Evolutionary conservation across 73 alveolate genomes (phyloP).

Genomic region (Tetrahymena elliotti): DNA sequence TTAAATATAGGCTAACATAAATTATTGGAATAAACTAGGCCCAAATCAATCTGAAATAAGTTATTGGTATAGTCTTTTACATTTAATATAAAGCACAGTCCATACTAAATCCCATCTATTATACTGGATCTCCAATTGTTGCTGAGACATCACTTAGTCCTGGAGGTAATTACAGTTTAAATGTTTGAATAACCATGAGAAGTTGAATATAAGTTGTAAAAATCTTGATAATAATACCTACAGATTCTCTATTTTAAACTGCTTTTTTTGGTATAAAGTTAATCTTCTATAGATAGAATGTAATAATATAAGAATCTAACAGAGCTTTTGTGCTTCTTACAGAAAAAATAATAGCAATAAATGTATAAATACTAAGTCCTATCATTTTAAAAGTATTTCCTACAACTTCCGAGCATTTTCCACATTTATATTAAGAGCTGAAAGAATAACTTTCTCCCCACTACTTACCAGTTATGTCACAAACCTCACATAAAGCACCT

Average conservation of each 20-base stretch:
- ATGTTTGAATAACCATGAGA: background rate
- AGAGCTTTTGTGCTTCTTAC: conserved; percentile 23
- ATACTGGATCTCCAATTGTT: conserved; percentile 18
- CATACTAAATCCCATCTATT: conserved; percentile 10
- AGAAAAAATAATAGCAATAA: conserved; percentile 6
- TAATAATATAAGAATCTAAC: background rate
- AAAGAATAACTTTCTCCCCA: conserved; percentile 9
- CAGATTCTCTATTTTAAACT: background rate
- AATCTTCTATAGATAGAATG: background rate
- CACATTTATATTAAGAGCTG: conserved; percentile 18
- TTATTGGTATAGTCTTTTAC: background rate
- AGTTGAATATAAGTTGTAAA: conserved; percentile 21
- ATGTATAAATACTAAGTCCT: background rate
- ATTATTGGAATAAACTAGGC: conserved; percentile 7
- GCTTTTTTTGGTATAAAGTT: background rate
- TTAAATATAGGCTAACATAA: background rate
- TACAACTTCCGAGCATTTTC: conserved; percentile 3
- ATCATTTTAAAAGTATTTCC: background rate
- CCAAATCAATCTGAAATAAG: conserved; percentile 31
- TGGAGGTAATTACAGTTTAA: conserved; percentile 4
- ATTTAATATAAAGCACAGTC: conserved; percentile 15
- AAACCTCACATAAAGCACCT: conserved; percentile 34
- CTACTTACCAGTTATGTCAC: background rate
- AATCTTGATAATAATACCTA: conserved; percentile 16
- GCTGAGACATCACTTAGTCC: background rate